Conservation (phyloP, 306 rosid species). For the Parietaria judaica region DNA sequence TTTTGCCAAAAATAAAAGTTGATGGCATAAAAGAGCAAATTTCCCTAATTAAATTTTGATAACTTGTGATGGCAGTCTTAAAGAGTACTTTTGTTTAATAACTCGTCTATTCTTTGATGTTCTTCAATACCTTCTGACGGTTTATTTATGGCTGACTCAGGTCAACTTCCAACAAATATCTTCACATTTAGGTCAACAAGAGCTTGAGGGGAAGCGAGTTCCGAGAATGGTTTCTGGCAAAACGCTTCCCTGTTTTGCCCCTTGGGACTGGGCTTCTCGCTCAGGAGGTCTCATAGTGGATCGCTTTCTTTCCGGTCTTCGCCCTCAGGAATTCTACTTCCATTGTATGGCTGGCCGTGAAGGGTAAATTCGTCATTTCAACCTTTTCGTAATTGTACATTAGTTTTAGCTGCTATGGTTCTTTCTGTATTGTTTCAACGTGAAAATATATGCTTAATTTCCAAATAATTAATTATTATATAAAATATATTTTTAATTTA, state of each 20-base stretch:
- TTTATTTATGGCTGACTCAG: conserved; percentile 34
- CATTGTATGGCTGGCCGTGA: conserved; percentile 99
- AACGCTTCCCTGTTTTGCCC: conserved; percentile 83
- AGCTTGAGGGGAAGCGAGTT: conserved; percentile 89
- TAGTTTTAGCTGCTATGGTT: not conserved
- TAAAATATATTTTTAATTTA: too few species aligned
- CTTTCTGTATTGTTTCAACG: too few species aligned
- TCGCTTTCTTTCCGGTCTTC: conserved; percentile 94
- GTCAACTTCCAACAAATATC: conserved; percentile 95
- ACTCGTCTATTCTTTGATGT: not conserved
- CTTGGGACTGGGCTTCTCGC: conserved; percentile 94
- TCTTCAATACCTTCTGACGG: conserved; percentile 7
- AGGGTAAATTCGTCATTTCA: conserved; percentile 48
- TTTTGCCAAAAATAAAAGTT: too few species aligned
- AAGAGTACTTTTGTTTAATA: too few species aligned
- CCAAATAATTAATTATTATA: too few species aligned
- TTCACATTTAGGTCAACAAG: conserved; percentile 93
- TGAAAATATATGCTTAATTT: too few species aligned
- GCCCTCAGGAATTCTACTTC: conserved; percentile 88
- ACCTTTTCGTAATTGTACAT: conserved; percentile 1
- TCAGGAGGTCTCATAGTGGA: conserved; percentile 93
- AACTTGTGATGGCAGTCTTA: too few species aligned
- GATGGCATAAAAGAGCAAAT: too few species aligned
- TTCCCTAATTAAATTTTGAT: too few species aligned
- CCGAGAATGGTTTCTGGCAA: conserved; percentile 99